Evolutionary conservation across 2,329 filamentous ascomycete genomes (phyloP).

Genomic region (Lasiodiplodia gonubiensis): DNA sequence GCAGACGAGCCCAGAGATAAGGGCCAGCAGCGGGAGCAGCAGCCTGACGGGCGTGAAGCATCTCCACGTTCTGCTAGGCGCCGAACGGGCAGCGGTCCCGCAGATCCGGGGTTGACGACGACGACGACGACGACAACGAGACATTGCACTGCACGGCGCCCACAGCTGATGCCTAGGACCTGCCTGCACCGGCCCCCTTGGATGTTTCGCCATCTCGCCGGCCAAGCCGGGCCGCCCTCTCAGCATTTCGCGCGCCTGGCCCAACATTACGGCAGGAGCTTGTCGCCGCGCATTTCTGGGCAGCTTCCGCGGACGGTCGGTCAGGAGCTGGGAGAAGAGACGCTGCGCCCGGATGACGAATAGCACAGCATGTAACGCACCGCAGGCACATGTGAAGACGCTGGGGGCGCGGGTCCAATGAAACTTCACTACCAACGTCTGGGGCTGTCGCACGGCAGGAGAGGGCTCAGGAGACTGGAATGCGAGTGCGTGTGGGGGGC

Average conservation of each 20-base stretch:
- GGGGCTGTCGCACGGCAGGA: conserved; percentile 22
- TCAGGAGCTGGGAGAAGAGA: conserved; percentile 14
- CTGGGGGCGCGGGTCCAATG: conserved; percentile 11
- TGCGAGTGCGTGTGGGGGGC: not conserved
- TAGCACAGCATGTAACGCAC: conserved; percentile 16
- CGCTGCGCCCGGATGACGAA: conserved; percentile 18
- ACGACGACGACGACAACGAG: conserved; percentile 7
- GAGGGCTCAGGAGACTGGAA: conserved; percentile 24
- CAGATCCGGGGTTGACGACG: conserved; percentile 19
- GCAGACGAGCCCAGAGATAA: conserved; percentile 17
- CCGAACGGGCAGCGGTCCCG: not conserved
- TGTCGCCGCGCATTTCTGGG: conserved; percentile 10
- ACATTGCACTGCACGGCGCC: conserved; percentile 10
- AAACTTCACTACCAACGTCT: conserved; percentile 17
- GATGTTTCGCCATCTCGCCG: not conserved
- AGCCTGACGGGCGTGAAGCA: not conserved
- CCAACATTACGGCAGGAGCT: conserved; percentile 8
- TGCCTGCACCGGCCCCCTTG: not conserved
- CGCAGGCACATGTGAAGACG: conserved; percentile 25
- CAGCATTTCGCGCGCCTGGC: not conserved
- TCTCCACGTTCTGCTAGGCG: conserved; percentile 23
- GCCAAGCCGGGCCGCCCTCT: not conserved
- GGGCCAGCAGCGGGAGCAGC: not conserved
- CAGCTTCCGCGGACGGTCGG: conserved; percentile 1
- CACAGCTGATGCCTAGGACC: not conserved